These are phyloP conservation scores for Pythium brassicae DNA, from an alignment of 352 stramenopile species.

Conservation along the genomic window DNA sequence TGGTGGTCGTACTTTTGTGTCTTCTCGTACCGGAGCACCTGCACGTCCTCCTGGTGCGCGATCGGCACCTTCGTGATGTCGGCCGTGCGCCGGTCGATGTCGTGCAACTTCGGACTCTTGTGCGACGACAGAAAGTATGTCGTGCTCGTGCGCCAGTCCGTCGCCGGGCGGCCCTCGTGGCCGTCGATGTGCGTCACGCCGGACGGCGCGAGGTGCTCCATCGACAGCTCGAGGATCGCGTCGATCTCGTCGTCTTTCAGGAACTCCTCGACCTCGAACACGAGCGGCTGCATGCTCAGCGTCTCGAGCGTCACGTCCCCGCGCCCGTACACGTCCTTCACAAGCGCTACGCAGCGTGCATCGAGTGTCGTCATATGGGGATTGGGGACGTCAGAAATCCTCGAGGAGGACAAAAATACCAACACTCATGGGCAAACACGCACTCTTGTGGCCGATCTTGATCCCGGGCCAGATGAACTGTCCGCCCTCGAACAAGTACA, in stretches of 20 bases:
- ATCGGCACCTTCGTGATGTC: constrained; percentile 61
- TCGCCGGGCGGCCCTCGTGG: constrained; percentile 55
- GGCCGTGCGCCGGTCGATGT: constrained; percentile 58
- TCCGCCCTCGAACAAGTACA: constrained; percentile 72
- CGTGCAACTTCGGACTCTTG: constrained; percentile 29
- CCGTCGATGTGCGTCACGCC: constrained; percentile 57
- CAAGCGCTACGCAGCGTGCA: constrained; percentile 14
- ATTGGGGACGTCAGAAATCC: too few relatives aligned
- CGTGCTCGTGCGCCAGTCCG: constrained; percentile 73
- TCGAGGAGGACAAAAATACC: too few relatives aligned
- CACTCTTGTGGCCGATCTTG: constrained; percentile 62
- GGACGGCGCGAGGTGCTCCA: constrained; percentile 56
- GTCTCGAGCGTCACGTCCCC: constrained; percentile 55
- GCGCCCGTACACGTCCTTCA: constrained; percentile 37
- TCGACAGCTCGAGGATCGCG: constrained; percentile 60
- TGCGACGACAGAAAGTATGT: constrained; percentile 69
- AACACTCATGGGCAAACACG: constrained; percentile 4
- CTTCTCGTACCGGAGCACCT: constrained; percentile 65
- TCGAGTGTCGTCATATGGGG: too few relatives aligned
- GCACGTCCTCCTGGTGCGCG: constrained; percentile 58
- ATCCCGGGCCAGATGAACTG: constrained; percentile 77
- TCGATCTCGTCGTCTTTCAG: constrained; percentile 75
- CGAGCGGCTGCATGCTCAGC: constrained; percentile 56
- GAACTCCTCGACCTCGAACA: constrained; percentile 74
- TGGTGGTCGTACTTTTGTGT: constrained; percentile 81